These are phyloP conservation scores for Neonothopanus nambi DNA, from an alignment of 1,284 basidiomycete species.

Conservation along the genomic window DNA sequence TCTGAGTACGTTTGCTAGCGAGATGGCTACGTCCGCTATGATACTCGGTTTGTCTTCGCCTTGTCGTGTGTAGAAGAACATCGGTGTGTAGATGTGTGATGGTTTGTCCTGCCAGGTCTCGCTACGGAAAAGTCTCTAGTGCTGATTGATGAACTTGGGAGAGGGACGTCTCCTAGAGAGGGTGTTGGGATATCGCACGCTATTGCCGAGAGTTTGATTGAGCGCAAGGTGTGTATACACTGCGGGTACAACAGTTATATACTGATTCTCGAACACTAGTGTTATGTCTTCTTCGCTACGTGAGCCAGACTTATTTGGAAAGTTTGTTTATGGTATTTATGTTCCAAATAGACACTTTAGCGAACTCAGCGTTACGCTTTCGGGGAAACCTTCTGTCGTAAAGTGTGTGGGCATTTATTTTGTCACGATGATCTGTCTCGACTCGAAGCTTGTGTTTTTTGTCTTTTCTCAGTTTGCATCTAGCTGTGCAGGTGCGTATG, in stretches of 20 bases:
- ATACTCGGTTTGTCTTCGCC: constrained; percentile 59
- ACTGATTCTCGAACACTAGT: constrained; percentile 47
- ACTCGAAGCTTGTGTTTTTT: constrained; percentile 16
- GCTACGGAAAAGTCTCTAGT: constrained; percentile 75
- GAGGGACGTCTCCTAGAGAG: constrained; percentile 85
- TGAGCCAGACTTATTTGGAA: constrained; percentile 36
- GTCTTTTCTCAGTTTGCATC: constrained; percentile 61
- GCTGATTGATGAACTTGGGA: constrained; percentile 88
- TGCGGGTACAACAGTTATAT: background rate
- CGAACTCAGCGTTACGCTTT: constrained; percentile 70
- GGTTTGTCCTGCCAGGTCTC: constrained; percentile 51
- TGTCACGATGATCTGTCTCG: constrained; percentile 11
- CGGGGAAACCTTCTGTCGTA: constrained; percentile 68
- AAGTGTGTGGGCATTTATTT: constrained; percentile 52
- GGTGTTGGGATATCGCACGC: constrained; percentile 91
- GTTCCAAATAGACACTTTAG: constrained; percentile 67
- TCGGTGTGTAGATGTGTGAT: background rate
- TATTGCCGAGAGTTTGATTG: constrained; percentile 85
- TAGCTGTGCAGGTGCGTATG: constrained; percentile 70
- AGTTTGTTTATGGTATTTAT: background rate
- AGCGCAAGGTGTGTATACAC: constrained; percentile 52
- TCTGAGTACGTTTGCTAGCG: constrained; percentile 89
- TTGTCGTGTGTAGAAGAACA: background rate
- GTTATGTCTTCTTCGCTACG: constrained; percentile 90
- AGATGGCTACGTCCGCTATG: constrained; percentile 90